These are phyloP conservation scores for Aureobasidium sp. DNA, from an alignment of 2,329 filamentous ascomycete species.

Conservation along the genomic window DNA sequence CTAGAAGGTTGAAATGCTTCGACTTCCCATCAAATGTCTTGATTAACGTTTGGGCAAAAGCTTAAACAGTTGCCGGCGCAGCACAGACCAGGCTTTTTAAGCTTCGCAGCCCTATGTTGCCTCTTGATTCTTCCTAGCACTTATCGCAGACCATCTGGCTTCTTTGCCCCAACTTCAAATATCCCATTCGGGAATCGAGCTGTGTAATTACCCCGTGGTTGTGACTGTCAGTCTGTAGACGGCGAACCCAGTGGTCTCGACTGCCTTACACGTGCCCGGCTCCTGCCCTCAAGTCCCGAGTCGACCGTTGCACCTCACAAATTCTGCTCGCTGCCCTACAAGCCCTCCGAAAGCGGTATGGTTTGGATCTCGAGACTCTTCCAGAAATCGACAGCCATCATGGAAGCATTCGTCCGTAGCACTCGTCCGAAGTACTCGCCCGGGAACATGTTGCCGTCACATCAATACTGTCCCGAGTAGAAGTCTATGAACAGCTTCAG, in stretches of 20 bases:
- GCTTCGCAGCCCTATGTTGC: not conserved
- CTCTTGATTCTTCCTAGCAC: not conserved
- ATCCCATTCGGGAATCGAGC: not conserved
- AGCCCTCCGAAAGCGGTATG: not conserved
- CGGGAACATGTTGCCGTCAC: not conserved
- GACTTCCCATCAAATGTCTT: not conserved
- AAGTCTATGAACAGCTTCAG: no score
- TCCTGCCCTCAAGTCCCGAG: not conserved
- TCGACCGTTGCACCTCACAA: constrained; percentile 1
- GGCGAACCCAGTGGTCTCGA: not conserved
- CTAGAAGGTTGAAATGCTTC: not conserved
- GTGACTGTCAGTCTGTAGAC: not conserved
- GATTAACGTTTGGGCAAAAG: not conserved
- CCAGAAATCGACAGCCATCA: not conserved
- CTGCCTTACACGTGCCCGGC: not conserved
- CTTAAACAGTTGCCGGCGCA: not conserved
- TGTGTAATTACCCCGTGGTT: not conserved
- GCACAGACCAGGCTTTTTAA: not conserved
- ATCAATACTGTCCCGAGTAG: no score
- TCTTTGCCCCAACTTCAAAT: constrained; percentile 12
- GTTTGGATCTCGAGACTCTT: not conserved
- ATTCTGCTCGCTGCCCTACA: constrained; percentile 4
- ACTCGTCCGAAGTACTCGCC: no score
- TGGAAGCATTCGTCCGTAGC: not conserved
- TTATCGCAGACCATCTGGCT: not conserved